Evolutionary conservation across 805 yeast genomes (phyloP), one percentile per base, ranked within the genome.

Genomic region (Pichia thaimueangensis): DNA sequence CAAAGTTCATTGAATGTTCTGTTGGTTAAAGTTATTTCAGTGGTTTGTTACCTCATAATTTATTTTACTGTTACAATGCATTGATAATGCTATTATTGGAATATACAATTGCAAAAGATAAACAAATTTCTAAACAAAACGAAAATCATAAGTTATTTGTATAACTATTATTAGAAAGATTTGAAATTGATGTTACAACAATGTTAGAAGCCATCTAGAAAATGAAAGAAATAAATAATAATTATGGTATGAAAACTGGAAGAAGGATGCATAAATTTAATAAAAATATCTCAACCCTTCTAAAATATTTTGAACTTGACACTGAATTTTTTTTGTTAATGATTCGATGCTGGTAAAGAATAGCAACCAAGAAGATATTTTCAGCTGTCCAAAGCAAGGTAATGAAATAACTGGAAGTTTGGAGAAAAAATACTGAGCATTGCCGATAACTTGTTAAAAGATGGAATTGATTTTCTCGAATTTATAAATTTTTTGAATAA

Each of bases 21-120:
- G 35, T 44, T 34, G 22, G 29, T 39, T 19, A 11, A 37, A n/a
- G 30, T 12, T 23, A 44, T 24, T 48, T 58, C 40, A 60, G 55
- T 45, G 70, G 70, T 4, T 58, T 65, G 6, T 27, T 64, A 9
- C 60, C 61, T 21, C 49, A 53, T 11, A 71, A 68, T 46, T 52
- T 66, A 33, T 63, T 63, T 52, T 56, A 55, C 45, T 65, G 61
- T 6, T 68, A 68, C 44, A 57, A 58, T 36, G 59, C 68, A 2
- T 52, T 58, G 1, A 51, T 68, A 54, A 58, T 59, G 0, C 45
- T 67, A 13, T 56, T 65, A 12, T 42, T 65, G 34, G 58, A 63
- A 24, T 58, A 55, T 41, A 58, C 67, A 40, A 56, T 53, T 31
- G 35, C 47, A 13, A 45, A 48, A 21, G 45, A 41, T 1, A 46